Conservation (phyloP, 2,329 filamentous ascomycete genomes). For the Monilinia laxa region DNA sequence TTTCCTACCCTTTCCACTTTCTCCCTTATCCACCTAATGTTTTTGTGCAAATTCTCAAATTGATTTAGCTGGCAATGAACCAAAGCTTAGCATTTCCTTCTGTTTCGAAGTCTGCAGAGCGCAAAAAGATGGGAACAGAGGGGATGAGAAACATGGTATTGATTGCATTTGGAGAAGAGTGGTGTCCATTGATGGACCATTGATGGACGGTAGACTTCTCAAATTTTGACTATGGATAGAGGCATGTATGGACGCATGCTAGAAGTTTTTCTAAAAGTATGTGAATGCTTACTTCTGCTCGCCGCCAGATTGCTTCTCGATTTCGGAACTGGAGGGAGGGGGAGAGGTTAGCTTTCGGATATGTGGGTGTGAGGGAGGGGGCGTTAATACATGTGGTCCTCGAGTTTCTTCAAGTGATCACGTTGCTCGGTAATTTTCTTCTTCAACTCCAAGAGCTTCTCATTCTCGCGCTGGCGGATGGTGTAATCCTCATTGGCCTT, state of each 20-base stretch:
- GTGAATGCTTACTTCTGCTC: conserved; percentile 41
- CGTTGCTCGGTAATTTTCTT: conserved; percentile 74
- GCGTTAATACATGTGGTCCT: conserved; percentile 77
- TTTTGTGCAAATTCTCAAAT: not conserved
- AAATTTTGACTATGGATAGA: conserved; percentile 11
- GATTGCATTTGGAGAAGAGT: conserved; percentile 5
- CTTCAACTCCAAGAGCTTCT: conserved; percentile 67
- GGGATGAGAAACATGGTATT: not conserved
- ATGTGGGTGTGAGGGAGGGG: not conserved
- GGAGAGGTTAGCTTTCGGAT: conserved; percentile 26
- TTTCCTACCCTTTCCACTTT: not conserved
- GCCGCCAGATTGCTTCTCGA: conserved; percentile 64
- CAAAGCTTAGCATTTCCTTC: conserved; percentile 14
- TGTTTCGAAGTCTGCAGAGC: conserved; percentile 1
- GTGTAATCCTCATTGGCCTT: conserved; percentile 52
- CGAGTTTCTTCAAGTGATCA: conserved; percentile 78
- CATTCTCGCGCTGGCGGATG: conserved; percentile 25
- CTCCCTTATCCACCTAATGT: not conserved
- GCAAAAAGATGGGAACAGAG: not conserved
- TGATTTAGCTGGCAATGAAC: conserved; percentile 14
- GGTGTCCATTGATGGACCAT: conserved; percentile 1
- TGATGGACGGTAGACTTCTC: not conserved
- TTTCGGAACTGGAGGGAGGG: conserved; percentile 60
- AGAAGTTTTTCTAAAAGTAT: conserved; percentile 6
- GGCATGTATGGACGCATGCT: not conserved